Base-by-base conservation (phyloP, 139 green algal genomes). In the Protoeuglena noctilucae region DNA sequence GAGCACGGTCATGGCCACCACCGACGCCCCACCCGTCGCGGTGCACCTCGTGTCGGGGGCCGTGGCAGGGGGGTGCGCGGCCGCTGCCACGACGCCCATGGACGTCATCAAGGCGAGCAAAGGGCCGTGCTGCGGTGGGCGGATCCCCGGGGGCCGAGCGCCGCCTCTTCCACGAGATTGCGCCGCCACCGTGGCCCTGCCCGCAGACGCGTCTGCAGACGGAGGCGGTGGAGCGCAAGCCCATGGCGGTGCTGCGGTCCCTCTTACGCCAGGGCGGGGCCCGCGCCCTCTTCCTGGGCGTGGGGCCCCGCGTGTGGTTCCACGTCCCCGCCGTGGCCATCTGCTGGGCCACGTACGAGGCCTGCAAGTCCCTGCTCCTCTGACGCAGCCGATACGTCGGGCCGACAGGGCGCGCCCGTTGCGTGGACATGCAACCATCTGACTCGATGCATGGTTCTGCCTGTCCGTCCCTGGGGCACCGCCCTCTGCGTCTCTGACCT, bases 21-120 rank as follows among this genome's bases (percentile, higher is more conserved):
- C 26, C 34, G 31, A 19, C 31, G 50, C 5, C 19, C 70, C 79
- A 40, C 60, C 34, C 1, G 60, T 80, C 6, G 18, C 22, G 17
- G 59, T 76, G 47, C 76, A 90, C 65, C 63, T 87, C 18, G 23
- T 74, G 17, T 79, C 82, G 9, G 84, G 82, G 0, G 85, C 79
- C 4, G 53, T 80, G 43, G 86, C 86, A 24, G 86, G 86, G 0
- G 86, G 77, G 1, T 51, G 69, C 0, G 80, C 83, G 18, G 80
- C 78, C 16, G 86, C 75, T 0, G 49, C 82, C 21, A 94, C 82
- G 3, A 94, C 66, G 0, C 86, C 86, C 0, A 64, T 94, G 48
- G 86, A 94, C 62, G 79, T 94, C 0, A 79, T 93, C n/a, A 94
- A 94, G n/a, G n/a, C n/a, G n/a, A n/a, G n/a, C n/a, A n/a, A n/a